Evolutionary conservation across 2,329 filamentous ascomycete species (phyloP), one percentile per base, ranked within the genome.

Genomic region (Annulohypoxylon truncatum): DNA sequence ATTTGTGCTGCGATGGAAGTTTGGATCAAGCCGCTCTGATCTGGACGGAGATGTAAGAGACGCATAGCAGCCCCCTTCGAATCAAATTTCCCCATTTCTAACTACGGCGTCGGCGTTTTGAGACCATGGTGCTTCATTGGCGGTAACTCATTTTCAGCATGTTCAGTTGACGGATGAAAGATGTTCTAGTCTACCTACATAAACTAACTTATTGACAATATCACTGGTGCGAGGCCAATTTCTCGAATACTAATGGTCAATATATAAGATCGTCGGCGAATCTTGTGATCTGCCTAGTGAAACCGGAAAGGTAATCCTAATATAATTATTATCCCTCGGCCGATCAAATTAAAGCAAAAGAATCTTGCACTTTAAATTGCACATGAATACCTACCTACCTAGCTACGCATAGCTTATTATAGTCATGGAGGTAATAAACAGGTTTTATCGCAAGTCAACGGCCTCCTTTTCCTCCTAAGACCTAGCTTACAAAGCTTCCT

Each of bases 61-160:
- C 44, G 58, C 54, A 51, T 62, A 60, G 51, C 57, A 62, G 55
- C 53, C 44, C 58, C 59, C 46, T 64, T 61, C 52, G 53, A 66
- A 50, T 54, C 56, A 57, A 31, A 26, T 53, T 63, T 63, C 54
- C 22, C 50, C 46, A 26, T 62, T 64, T 50, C 64, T 69, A 54
- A 26, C 69, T 68, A 26, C 52, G 74, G 75, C 72, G 74, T 76
- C 72, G 74, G 74, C 71, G 74, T 76, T 75, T 31, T 55, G 68
- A 73, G 74, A 72, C 55, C 42, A 66, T 13, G 54, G 67, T 71
- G 68, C 60, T 73, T 71, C 51, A 64, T 61, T 64, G 61, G 67
- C 61, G 52, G 70, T 71, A 72, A 72, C 62, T 72, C 66, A 71
- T 64, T 70, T 71, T 66, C 53, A 60, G 63, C 61, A 66, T 58